Conservation (phyloP, 1,139 yeast species). For the Suhomyces ambrosiae region DNA sequence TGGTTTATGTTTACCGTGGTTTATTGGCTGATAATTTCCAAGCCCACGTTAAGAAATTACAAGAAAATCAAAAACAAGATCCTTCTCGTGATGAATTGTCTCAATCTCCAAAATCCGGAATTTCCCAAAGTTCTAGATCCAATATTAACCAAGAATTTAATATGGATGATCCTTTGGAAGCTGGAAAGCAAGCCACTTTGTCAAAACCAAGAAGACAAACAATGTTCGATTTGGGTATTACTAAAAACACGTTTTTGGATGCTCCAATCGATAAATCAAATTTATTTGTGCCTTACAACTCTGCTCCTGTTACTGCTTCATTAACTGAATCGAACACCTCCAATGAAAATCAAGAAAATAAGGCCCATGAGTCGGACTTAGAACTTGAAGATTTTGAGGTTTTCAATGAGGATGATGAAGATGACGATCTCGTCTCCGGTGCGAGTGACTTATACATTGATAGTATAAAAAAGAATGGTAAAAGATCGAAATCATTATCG, state of each 20-base stretch:
- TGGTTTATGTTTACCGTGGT: slow-evolving; percentile 85
- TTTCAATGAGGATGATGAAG: slow-evolving; percentile 44
- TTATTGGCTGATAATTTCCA: slow-evolving; percentile 71
- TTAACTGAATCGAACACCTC: slow-evolving; percentile 28
- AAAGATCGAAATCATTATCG: slow-evolving; percentile 67
- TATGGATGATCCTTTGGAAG: slow-evolving; percentile 28
- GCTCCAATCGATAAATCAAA: slow-evolving; percentile 53
- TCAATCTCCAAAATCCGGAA: slow-evolving; percentile 14
- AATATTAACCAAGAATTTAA: slow-evolving; percentile 4
- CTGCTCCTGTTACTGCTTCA: slow-evolving; percentile 79
- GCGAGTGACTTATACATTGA: slow-evolving; percentile 23
- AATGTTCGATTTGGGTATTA: slow-evolving; percentile 50
- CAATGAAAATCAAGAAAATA: slow-evolving; percentile 10
- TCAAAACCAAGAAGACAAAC: slow-evolving; percentile 50
- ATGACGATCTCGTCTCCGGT: slow-evolving; percentile 21
- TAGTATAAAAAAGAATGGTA: slow-evolving; percentile 44
- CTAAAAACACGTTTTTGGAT: slow-evolving; percentile 51
- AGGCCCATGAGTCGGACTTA: slow-evolving; percentile 24
- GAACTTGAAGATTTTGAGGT: slow-evolving; percentile 51
- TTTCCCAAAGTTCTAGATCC: slow-evolving; percentile 3
- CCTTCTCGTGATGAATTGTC: slow-evolving; percentile 9
- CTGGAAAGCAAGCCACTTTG: slow-evolving; percentile 25
- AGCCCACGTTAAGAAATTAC: slow-evolving; percentile 62
- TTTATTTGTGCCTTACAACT: slow-evolving; percentile 66
- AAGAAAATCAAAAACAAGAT: slow-evolving; percentile 38